Conservation (phyloP, 1,284 basidiomycete genomes). For the Dichomitus squalens region DNA sequence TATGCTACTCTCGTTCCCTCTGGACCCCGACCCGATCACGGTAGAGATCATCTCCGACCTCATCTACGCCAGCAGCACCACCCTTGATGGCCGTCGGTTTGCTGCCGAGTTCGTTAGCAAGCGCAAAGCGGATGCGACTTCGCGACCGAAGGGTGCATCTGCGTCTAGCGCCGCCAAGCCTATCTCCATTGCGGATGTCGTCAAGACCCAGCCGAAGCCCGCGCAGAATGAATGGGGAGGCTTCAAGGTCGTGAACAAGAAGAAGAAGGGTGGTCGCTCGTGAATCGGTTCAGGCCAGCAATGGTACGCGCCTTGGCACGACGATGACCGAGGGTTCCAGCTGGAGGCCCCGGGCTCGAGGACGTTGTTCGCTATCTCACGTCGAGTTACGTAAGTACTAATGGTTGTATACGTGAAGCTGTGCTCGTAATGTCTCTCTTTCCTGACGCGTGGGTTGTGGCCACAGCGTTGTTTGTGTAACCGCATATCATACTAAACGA, state of each 20-base stretch:
- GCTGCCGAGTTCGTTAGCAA: constrained; percentile 88
- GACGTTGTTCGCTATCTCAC: constrained; percentile 12
- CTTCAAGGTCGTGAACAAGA: constrained; percentile 93
- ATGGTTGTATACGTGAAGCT: constrained; percentile 20
- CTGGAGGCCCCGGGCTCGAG: not conserved
- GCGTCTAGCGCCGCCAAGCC: constrained; percentile 50
- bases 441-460: not conserved
- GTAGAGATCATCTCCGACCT: constrained; percentile 90
- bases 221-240: constrained; percentile 75
- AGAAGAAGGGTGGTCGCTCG: constrained; percentile 76
- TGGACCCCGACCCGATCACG: constrained; percentile 83
- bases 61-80: constrained; percentile 93
- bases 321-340: not conserved
- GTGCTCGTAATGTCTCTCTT: constrained; percentile 17
- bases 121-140: constrained; percentile 77
- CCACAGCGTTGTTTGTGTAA: constrained; percentile 8
- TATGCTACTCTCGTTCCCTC: constrained; percentile 88
- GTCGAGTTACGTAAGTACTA: constrained; percentile 5
- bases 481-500: constrained; percentile 12
- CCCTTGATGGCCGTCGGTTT: constrained; percentile 93
- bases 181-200: constrained; percentile 83
- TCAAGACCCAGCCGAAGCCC: constrained; percentile 85
- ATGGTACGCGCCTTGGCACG: too few relatives aligned
- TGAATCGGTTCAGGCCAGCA: too few relatives aligned
- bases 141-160: constrained; percentile 47